These are phyloP conservation scores for Pleurotus tuber-regium DNA, from an alignment of 768 basidiomycete species.

Conservation along the genomic window DNA sequence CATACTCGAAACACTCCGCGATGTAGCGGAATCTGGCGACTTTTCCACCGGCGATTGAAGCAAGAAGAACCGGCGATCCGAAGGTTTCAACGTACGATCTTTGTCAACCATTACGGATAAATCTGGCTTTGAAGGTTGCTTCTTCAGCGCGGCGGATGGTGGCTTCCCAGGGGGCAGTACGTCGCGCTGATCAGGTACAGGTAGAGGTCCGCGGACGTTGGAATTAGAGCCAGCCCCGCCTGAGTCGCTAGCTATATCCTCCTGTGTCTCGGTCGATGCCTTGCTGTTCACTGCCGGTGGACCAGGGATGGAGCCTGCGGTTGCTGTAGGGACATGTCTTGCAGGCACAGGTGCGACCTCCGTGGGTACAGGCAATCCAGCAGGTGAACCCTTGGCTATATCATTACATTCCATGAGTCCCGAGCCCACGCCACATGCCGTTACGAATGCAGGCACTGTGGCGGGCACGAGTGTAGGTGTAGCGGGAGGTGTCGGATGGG, in stretches of 20 bases:
- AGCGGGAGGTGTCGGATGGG: slow-evolving; percentile 76
- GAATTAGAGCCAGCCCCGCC: background rate
- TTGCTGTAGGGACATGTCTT: background rate
- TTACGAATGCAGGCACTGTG: background rate
- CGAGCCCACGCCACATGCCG: background rate
- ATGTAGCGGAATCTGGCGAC: slow-evolving; percentile 2
- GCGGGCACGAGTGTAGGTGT: slow-evolving; percentile 46
- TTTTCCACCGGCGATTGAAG: slow-evolving; percentile 12
- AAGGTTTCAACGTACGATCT: slow-evolving; percentile 12
- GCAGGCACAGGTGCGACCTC: background rate
- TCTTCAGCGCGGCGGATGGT: background rate
- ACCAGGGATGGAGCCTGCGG: background rate
- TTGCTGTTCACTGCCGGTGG: background rate
- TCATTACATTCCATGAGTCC: background rate
- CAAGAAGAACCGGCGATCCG: slow-evolving; percentile 15
- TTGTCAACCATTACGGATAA: slow-evolving; percentile 8
- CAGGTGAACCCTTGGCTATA: background rate
- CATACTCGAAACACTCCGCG: background rate
- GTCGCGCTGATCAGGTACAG: slow-evolving; percentile 1
- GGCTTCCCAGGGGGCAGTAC: slow-evolving; percentile 3
- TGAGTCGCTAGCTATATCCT: background rate
- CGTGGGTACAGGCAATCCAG: background rate
- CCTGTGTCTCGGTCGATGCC: background rate
- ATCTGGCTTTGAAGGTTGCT: slow-evolving; percentile 2
- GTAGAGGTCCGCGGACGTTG: slow-evolving; percentile 1